Conservation (phyloP, 2,329 filamentous ascomycete species). For the Trichoderma atroviride region DNA sequence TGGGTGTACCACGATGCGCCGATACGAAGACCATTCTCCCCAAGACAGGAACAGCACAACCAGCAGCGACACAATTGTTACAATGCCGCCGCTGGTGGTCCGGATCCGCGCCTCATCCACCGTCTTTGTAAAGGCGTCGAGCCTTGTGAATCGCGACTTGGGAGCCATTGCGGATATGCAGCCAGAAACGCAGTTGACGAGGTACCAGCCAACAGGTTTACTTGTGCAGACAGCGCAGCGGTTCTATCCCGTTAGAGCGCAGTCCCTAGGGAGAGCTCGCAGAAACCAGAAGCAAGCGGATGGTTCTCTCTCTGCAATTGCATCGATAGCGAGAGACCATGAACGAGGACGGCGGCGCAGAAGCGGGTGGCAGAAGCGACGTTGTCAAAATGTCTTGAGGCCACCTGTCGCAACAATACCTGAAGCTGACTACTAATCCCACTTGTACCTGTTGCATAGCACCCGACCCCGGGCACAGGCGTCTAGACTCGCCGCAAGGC, state of each 20-base stretch:
- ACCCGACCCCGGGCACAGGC: conserved; percentile 11
- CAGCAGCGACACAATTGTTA: conserved; percentile 87
- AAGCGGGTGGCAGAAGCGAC: conserved; percentile 23
- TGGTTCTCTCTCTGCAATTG: conserved; percentile 20
- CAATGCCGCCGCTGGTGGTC: conserved; percentile 91
- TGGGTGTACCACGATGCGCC: conserved; percentile 80
- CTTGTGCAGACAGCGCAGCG: background rate
- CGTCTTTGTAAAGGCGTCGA: conserved; percentile 98
- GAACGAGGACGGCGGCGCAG: conserved; percentile 12
- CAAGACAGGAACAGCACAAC: conserved; percentile 86
- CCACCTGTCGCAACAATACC: conserved; percentile 42
- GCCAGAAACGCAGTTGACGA: background rate
- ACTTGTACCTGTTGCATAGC: background rate
- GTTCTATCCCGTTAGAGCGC: conserved; percentile 7
- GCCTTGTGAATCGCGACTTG: conserved; percentile 92
- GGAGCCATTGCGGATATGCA: conserved; percentile 64
- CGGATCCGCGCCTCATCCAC: conserved; percentile 97
- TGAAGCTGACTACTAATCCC: conserved; percentile 22
- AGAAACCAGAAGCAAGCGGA: conserved; percentile 12
- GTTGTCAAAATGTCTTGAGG: conserved; percentile 32
- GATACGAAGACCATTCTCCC: conserved; percentile 96
- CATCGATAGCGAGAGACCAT: conserved; percentile 23
- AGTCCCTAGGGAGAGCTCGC: conserved; percentile 2
- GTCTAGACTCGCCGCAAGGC: conserved; percentile 21
- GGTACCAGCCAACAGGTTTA: background rate